Percentiles rank a stretch among this genome's conserved stretches.
Conservation (phyloP, 768 basidiomycete species). For the Podaxis mareebaensis region DNA sequence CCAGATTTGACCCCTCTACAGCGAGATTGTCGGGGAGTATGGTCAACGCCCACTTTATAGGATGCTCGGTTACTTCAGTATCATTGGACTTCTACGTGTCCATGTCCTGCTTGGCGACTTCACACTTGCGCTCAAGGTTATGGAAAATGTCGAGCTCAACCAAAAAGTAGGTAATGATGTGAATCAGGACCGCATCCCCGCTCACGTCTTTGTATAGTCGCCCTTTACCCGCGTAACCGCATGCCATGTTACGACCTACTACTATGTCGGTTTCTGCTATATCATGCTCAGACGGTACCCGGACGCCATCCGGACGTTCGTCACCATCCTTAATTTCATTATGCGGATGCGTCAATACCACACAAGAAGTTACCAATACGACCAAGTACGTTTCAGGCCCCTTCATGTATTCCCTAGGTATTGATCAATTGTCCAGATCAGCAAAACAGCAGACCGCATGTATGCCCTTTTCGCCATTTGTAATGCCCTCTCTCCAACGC, state of each 20-base stretch:
- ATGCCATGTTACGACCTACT: constrained; percentile 94
- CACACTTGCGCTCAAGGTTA: constrained; percentile 89
- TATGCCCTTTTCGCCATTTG: constrained; percentile 94
- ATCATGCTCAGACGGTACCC: constrained; percentile 93
- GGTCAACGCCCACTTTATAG: constrained; percentile 88
- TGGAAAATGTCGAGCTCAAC: constrained; percentile 92
- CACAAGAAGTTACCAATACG: constrained; percentile 94
- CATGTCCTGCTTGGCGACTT: constrained; percentile 96
- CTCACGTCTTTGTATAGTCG: constrained; percentile 43
- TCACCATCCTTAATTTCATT: constrained; percentile 92
- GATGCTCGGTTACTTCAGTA: constrained; percentile 95
- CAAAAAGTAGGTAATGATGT: constrained; percentile 61
- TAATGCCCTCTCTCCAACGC: constrained; percentile 88
- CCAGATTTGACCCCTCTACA: constrained; percentile 28
- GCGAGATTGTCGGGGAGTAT: constrained; percentile 89
- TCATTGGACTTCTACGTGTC: constrained; percentile 93
- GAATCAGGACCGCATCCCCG: background rate
- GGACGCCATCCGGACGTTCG: constrained; percentile 93
- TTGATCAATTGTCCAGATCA: constrained; percentile 59
- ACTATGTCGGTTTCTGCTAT: constrained; percentile 97
- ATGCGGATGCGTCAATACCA: constrained; percentile 97
- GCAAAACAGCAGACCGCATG: constrained; percentile 97
- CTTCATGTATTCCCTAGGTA: background rate
- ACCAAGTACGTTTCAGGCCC: constrained; percentile 58
- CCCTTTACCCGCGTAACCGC: constrained; percentile 94